Evolutionary conservation across 2,329 filamentous ascomycete genomes (phyloP).

Genomic region (Colletotrichum agaves): DNA sequence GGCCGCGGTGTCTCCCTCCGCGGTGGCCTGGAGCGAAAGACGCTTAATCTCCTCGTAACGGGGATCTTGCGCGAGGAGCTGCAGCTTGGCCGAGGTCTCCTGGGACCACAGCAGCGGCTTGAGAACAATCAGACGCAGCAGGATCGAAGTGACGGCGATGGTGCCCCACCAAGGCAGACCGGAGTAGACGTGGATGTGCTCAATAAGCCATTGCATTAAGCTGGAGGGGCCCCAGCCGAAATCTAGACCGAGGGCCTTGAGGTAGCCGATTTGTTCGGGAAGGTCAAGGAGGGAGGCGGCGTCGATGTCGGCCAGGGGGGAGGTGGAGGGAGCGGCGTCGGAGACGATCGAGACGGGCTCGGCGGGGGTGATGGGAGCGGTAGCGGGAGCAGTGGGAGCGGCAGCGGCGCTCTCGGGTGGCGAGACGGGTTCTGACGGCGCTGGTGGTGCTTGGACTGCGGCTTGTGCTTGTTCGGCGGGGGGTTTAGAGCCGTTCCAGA

Average conservation of each 20-base stretch:
- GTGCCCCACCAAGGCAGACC: slow-evolving; percentile 87
- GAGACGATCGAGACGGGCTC: slow-evolving; percentile 37
- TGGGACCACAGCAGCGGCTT: slow-evolving; percentile 71
- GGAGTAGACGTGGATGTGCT: slow-evolving; percentile 81
- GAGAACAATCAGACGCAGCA: slow-evolving; percentile 73
- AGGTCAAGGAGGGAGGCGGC: slow-evolving; percentile 64
- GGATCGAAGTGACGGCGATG: slow-evolving; percentile 72
- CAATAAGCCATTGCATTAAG: slow-evolving; percentile 78
- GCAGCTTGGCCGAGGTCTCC: slow-evolving; percentile 71
- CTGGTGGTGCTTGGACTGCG: slow-evolving; percentile 39
- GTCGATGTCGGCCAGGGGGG: slow-evolving; percentile 47
- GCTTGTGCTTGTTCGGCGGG: slow-evolving; percentile 24
- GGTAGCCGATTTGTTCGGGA: slow-evolving; percentile 82
- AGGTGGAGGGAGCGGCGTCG: slow-evolving; percentile 27
- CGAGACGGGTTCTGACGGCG: slow-evolving; percentile 1
- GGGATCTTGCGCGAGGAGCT: slow-evolving; percentile 65
- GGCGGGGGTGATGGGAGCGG: slow-evolving; percentile 44
- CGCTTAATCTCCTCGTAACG: slow-evolving; percentile 56
- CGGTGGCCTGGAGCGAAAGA: slow-evolving; percentile 61
- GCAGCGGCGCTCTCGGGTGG: slow-evolving; percentile 24
- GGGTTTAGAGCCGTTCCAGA: slow-evolving; percentile 38
- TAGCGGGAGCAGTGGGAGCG: slow-evolving; percentile 29
- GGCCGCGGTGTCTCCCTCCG: slow-evolving; percentile 62
- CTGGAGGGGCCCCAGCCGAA: slow-evolving; percentile 86
- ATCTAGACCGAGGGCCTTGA: slow-evolving; percentile 85